Evolutionary conservation across 257 asterid genomes (phyloP).

Genomic region (Jaltomata sinuosa): DNA sequence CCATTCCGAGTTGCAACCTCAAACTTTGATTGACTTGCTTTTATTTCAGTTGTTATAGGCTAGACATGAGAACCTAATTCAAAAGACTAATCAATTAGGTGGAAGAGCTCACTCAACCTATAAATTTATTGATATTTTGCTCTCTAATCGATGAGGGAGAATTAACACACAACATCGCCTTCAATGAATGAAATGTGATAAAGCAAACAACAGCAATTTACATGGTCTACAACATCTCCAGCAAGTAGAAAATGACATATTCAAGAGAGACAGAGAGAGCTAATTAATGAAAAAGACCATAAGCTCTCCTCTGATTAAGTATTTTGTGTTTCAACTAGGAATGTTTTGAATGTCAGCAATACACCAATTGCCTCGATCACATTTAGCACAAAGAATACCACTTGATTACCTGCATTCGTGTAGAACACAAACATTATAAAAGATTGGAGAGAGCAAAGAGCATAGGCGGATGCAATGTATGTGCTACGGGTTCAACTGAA

Average conservation of each 20-base stretch:
- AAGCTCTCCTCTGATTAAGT: background rate
- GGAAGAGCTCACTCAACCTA: too few relatives aligned
- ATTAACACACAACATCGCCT: too few relatives aligned
- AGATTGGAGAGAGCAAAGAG: background rate
- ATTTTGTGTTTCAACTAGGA: conserved; percentile 2
- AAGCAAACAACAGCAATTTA: too few relatives aligned
- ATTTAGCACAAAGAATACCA: conserved; percentile 33
- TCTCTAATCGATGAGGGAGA: too few relatives aligned
- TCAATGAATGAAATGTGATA: too few relatives aligned
- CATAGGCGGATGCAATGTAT: background rate
- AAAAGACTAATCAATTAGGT: too few relatives aligned
- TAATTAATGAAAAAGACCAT: background rate
- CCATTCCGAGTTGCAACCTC: too few relatives aligned
- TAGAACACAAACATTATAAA: background rate
- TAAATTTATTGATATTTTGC: too few relatives aligned
- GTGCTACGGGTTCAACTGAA: background rate
- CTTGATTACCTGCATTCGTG: conserved; percentile 16
- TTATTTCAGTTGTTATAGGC: too few relatives aligned
- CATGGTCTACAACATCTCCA: too few relatives aligned
- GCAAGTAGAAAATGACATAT: background rate
- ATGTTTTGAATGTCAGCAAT: conserved; percentile 23
- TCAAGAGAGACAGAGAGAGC: background rate
- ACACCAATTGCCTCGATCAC: conserved; percentile 25
- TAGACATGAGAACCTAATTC: too few relatives aligned
- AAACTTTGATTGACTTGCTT: too few relatives aligned